Evolutionary conservation across 1,284 basidiomycete genomes (phyloP), one percentile per base, ranked within the genome.

Genomic region (Microbotryum intermedium): DNA sequence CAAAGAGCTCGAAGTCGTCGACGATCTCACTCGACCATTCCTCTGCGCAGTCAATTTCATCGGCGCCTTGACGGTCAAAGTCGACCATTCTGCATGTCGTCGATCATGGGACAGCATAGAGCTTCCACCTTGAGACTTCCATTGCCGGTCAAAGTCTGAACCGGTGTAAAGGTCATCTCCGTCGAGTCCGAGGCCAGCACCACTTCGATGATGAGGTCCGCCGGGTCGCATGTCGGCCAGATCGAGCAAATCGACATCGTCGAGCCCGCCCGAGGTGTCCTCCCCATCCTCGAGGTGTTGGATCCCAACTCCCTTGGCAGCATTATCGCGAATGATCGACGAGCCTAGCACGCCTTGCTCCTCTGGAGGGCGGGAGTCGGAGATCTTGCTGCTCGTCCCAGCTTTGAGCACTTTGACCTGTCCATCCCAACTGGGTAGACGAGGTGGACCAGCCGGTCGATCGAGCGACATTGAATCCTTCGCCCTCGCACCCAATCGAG

Each of bases 371-470:
- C 30, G 23, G 25, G 20, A 18, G 1, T 34, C 34, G 34, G 20
- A 26, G 30, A 39, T 47, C 60, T 18, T 58, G 57, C 16, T 57
- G 49, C 6, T 57, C 59, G 20, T 66, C 74, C 42, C 56, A 57
- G 50, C 56, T 74, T 80, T 73, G 62, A 76, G 73, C 61, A 76
- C 70, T 54, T 72, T 47, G 59, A 68, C 67, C 20, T 62, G 47
- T 11, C 70, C 66, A 39, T 70, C 87, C 72, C 92, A 93, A 75
- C 87, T 90, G 0, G 90, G 90, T 61, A 93, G 87, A 21, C 88
- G 79, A 13, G 85, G 87, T 0, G 80, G 83, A 0, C 77, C 74
- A 26, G 75, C 75, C 13, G 83, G 81, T 42, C 84, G 78, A 45
- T 60, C 66, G 57, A 70, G 62, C 58, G 66, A 61, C 2, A 59